Evolutionary conservation across 2,329 filamentous ascomycete species (phyloP).

Genomic region (Xylaria sp.): DNA sequence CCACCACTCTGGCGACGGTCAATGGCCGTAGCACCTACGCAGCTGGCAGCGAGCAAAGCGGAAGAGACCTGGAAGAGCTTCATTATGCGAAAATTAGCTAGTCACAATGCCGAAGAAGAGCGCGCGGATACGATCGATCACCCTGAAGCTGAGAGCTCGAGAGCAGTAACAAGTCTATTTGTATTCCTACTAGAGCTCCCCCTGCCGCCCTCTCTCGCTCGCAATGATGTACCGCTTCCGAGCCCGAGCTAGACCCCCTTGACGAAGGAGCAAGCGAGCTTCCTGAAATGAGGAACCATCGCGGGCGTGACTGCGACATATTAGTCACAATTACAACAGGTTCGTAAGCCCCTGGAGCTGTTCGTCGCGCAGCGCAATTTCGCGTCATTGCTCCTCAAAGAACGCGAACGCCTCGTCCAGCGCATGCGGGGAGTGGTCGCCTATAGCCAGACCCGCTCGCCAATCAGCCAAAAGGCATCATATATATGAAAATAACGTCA

Average conservation of each 20-base stretch:
- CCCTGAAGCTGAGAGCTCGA: background rate
- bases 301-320: conserved; percentile 31
- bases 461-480: conserved; percentile 42
- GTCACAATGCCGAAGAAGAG: conserved; percentile 1
- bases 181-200: conserved; percentile 7
- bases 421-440: conserved; percentile 37
- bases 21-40: conserved; percentile 39
- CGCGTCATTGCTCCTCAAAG: conserved; percentile 27
- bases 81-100: conserved; percentile 33
- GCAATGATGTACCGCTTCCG: conserved; percentile 8
- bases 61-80: conserved; percentile 38
- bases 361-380: conserved; percentile 26
- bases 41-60: conserved; percentile 37
- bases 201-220: conserved; percentile 6
- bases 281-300: conserved; percentile 30
- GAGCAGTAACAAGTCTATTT: conserved; percentile 18
- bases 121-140: conserved; percentile 1
- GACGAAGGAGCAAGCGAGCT: conserved; percentile 27
- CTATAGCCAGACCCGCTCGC: conserved; percentile 37
- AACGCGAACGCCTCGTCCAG: conserved; percentile 31
- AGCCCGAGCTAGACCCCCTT: conserved; percentile 19
- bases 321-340: conserved; percentile 33
- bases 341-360: conserved; percentile 6
- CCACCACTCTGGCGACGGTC: conserved; percentile 42
- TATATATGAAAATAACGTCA: conserved; percentile 48